These are phyloP conservation scores for Biscutella laevigata DNA, from an alignment of 441 rosid species.

Conservation along the genomic window DNA sequence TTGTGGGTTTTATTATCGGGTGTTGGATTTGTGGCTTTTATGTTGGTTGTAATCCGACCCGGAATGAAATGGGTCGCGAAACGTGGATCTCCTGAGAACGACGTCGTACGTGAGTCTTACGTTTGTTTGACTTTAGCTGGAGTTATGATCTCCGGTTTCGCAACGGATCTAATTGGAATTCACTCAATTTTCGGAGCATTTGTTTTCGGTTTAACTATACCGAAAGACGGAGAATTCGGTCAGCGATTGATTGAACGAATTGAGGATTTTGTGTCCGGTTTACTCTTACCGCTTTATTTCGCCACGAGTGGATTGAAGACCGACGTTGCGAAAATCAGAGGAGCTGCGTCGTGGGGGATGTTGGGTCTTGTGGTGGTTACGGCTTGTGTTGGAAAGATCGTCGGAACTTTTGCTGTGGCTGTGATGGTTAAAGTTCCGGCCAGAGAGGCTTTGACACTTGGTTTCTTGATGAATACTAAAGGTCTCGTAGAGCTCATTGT, in stretches of 20 bases:
- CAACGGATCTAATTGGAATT: constrained; percentile 44
- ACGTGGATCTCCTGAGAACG: constrained; percentile 41
- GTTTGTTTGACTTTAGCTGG: constrained; percentile 38
- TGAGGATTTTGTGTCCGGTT: constrained; percentile 52
- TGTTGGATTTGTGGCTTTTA: constrained; percentile 23
- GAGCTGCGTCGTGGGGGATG: constrained; percentile 47
- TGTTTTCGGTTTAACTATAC: constrained; percentile 41
- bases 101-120: constrained; percentile 38
- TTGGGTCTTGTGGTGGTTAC: constrained; percentile 41
- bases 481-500: constrained; percentile 54
- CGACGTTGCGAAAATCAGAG: constrained; percentile 33
- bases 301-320: constrained; percentile 54
- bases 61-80: constrained; percentile 41
- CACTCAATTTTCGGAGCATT: constrained; percentile 58
- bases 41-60: constrained; percentile 24
- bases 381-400: constrained; percentile 44
- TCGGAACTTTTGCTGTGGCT: constrained; percentile 20
- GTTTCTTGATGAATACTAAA: constrained; percentile 58
- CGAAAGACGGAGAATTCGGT: constrained; percentile 46
- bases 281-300: constrained; percentile 50
- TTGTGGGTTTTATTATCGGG: constrained; percentile 52
- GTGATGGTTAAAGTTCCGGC: constrained; percentile 21
- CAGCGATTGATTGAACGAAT: constrained; percentile 40
- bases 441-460: constrained; percentile 37
- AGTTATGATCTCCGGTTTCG: constrained; percentile 42